Conservation (phyloP, 2,329 filamentous ascomycete genomes). For the Diaporthe citriasiana region DNA sequence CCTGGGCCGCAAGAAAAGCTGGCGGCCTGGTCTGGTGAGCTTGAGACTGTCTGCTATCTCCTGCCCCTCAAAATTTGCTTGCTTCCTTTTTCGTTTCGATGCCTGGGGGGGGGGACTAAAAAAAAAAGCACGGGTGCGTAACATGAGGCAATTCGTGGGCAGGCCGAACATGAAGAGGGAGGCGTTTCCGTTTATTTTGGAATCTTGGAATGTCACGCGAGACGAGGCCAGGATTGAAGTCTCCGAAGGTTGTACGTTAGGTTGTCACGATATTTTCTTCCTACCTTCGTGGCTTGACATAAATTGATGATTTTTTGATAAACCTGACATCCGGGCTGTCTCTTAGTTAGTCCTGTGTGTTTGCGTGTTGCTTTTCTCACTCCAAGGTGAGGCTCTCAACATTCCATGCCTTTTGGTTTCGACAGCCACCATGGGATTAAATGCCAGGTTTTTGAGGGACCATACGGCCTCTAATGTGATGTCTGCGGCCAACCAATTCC, state of each 20-base stretch:
- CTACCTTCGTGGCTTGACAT: constrained; percentile 5
- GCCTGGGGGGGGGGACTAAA: neutral
- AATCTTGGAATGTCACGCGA: constrained; percentile 34
- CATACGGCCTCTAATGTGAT: no score
- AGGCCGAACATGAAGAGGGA: constrained; percentile 33
- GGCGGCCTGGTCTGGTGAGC: neutral
- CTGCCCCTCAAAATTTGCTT: neutral
- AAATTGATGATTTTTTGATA: constrained; percentile 22
- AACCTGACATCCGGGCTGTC: no score
- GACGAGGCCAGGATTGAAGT: constrained; percentile 37
- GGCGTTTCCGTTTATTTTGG: constrained; percentile 39
- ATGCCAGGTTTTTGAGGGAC: neutral
- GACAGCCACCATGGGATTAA: neutral
- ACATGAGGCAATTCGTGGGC: constrained; percentile 28
- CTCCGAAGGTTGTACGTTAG: constrained; percentile 29
- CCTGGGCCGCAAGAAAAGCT: neutral
- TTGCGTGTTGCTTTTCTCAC: neutral
- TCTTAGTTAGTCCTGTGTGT: neutral
- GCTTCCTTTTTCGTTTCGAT: constrained; percentile 16
- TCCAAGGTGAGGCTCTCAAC: no score
- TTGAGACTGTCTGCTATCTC: neutral
- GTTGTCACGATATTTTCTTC: constrained; percentile 31
- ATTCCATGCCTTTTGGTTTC: neutral
- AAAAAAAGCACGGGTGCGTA: constrained; percentile 36
- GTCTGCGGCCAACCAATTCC: neutral